Base-by-base conservation (phyloP, 768 basidiomycete species). In the Boletus sp. region DNA sequence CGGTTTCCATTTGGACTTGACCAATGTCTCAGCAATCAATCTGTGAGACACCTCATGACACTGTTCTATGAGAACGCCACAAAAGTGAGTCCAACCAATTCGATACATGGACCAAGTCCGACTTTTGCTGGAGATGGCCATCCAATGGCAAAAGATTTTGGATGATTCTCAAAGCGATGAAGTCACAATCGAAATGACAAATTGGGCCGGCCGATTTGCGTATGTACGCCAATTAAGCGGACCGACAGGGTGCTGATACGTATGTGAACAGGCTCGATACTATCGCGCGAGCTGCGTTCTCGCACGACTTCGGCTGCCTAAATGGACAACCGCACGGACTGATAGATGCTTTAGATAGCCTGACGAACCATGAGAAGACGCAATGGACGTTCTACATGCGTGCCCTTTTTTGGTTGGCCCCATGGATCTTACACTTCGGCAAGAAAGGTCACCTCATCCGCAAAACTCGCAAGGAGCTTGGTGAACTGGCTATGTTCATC, bases 161-260 rank as follows among this genome's bases (percentile, higher is more conserved):
- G 84, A 83, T 55, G 58, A 71, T 42, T 71, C 72, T 36, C 66
- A 72, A 24, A 59, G 63, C 32, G 66, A 78, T 20, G 71, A 80
- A 67, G 66, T 73, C 10, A 77, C 79, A 42, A 80, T 85, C 46
- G 83, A 86, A 63, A 65, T 83, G 39, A 83, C 83, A 2, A 69
- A 78, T 53, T 85, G 83, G 84, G 78, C 83, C 6, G 80, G 81
- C 36, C 78, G 83, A 51, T 85, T 83, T 62, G 82, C 84, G 84
- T 83, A 65, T 65, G 80, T 71, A 47, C n/a, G 6, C 41, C 11
- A 29, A n/a, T 28, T 9, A n/a, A 35, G 29, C 33, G 33, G 20
- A 39, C 17, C 15, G 40, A 45, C 20, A 28, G 48, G 17, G 49
- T 52, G 42, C 29, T 59, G 41, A 58, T 17, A 24, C 7, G 12